Evolutionary conservation across 345 rosid species (phyloP).

Genomic region (Cardamine resedifolia): DNA sequence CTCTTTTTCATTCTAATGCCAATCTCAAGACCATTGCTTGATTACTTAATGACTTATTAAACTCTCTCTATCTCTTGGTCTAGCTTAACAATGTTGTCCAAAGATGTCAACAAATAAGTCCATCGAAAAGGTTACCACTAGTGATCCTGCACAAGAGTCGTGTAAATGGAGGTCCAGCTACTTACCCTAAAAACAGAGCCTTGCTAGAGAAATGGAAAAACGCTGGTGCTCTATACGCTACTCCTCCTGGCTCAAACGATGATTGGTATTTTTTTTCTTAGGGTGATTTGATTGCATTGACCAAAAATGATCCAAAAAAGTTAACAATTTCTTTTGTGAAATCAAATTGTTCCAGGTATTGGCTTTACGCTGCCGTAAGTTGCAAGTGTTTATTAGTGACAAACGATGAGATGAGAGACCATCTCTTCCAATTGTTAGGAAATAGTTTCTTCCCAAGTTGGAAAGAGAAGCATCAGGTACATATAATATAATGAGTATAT

Average conservation of each 20-base stretch:
- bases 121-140: conserved; percentile 74
- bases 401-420: conserved; percentile 99
- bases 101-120: conserved; percentile 54
- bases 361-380: conserved; percentile 95
- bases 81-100: conserved; percentile 69
- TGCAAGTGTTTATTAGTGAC: conserved; percentile 78
- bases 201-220: conserved; percentile 68
- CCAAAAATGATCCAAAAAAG: background rate
- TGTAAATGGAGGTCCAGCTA: conserved; percentile 66
- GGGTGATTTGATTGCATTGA: too few relatives aligned
- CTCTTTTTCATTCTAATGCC: background rate
- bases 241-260: conserved; percentile 94
- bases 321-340: background rate
- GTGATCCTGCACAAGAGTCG: conserved; percentile 80
- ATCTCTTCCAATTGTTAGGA: conserved; percentile 86
- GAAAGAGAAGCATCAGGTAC: conserved; percentile 99
- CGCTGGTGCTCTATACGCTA: conserved; percentile 75
- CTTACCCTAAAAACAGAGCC: conserved; percentile 57
- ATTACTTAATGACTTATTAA: background rate
- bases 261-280: conserved; percentile 83
- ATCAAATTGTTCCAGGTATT: conserved; percentile 57
- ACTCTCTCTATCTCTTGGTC: conserved; percentile 27
- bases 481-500: background rate
- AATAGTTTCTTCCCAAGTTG: conserved; percentile 93
- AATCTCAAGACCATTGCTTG: conserved; percentile 5